Evolutionary conservation across 2,329 filamentous ascomycete genomes (phyloP), one percentile per base, ranked within the genome.

Genomic region (Sporothrix protearum): DNA sequence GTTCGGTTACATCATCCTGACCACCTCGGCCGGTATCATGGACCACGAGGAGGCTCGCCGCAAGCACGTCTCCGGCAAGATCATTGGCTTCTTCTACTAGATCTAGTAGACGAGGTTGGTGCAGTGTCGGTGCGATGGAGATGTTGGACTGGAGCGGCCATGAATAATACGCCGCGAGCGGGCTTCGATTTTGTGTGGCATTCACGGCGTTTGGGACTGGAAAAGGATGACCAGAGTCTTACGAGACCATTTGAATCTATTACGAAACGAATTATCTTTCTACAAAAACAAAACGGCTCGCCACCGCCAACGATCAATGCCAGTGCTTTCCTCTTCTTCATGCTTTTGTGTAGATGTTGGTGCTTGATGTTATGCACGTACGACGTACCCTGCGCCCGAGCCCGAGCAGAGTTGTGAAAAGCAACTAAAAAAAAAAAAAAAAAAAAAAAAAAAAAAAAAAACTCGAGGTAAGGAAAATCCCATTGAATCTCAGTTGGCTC

Each of bases 81-180:
- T 99, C 85, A 93, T 98, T 80, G 96, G 96, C 80, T 99, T 98
- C 91, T 97, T 97, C 89, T 98, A 97, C 89, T 97, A 96, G 45
- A 51, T 28, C 2, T 53, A 22, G 39, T 22, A 22, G 45, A 47
- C 49, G 51, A 59, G 57, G 59, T 39, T 22, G 69, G 47, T 28
- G 19, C 28, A 19, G 8, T 36, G 51, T 33, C 53, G 51, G 39
- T 36, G 66, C 47, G 53, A 53, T 42, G 55, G 25, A 28, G 67
- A 61, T 28, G 64, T 33, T 28, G 47, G 66, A 68, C 66, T 28
- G 33, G 47, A 30, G 33, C 36, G 36, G 59, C 36, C 59, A 59
- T 59, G 63, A 59, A 39, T 39, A 28, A 22, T 49, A 42, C 4
- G 39, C 70, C 36, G 70, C 53, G 63, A 16, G 33, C 63, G 64